These are phyloP conservation scores for Vachellia collinsii DNA, from an alignment of 306 rosid genomes.

Conservation along the genomic window DNA sequence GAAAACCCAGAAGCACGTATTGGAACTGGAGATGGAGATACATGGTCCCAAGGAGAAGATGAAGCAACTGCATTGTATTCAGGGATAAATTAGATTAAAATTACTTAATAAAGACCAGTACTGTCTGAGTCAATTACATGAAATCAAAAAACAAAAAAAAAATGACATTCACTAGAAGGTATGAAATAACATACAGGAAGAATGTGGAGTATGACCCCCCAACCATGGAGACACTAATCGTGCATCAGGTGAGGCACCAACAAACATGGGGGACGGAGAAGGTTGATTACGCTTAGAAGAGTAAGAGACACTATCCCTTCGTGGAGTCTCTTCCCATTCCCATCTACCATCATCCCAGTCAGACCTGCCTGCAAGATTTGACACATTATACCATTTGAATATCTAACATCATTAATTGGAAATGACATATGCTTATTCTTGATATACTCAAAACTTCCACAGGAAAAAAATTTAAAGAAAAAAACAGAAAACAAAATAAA, in stretches of 20 bases:
- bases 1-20: slow-evolving; percentile 92
- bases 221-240: slow-evolving; percentile 95
- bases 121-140: slow-evolving; percentile 27
- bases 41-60: slow-evolving; percentile 93
- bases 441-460: slow-evolving; percentile 15
- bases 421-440: neutral
- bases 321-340: slow-evolving; percentile 98
- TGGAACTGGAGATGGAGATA: slow-evolving; percentile 93
- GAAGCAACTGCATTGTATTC: slow-evolving; percentile 54
- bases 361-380: slow-evolving; percentile 67
- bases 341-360: slow-evolving; percentile 96
- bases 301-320: slow-evolving; percentile 64
- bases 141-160: slow-evolving; percentile 3
- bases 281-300: slow-evolving; percentile 75
- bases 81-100: slow-evolving; percentile 32
- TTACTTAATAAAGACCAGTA: slow-evolving; percentile 29
- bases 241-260: slow-evolving; percentile 97
- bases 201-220: slow-evolving; percentile 77
- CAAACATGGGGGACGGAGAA: slow-evolving; percentile 87
- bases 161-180: slow-evolving; percentile 7
- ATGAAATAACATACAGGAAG: slow-evolving; percentile 58
- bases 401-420: slow-evolving; percentile 6
- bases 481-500: neutral
- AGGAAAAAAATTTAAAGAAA: neutral
- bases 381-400: slow-evolving; percentile 24